A percentile compares a stretch with the other conserved stretches of the same genome.
Conservation (phyloP, 768 basidiomycete species). For the Hygrocybe coccinea region DNA sequence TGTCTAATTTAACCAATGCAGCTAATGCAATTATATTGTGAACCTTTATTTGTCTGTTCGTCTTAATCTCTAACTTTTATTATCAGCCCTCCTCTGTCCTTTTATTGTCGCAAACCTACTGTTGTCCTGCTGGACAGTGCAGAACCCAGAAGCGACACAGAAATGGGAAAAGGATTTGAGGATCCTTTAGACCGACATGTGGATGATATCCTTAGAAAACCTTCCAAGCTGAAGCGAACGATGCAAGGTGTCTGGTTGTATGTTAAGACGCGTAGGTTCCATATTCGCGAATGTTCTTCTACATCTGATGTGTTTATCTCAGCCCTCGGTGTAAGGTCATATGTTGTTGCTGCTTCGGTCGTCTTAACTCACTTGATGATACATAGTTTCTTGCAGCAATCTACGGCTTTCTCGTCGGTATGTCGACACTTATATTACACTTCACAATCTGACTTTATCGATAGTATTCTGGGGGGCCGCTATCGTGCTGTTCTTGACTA, state of each 20-base stretch:
- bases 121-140: slow-evolving; percentile 46
- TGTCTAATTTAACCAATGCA: slow-evolving; percentile 72
- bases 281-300: background rate
- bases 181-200: slow-evolving; percentile 70
- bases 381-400: slow-evolving; percentile 57
- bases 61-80: background rate
- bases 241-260: slow-evolving; percentile 76
- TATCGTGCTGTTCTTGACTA: slow-evolving; percentile 66
- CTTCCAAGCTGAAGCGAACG: slow-evolving; percentile 53
- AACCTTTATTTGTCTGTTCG: slow-evolving; percentile 6
- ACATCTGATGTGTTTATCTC: slow-evolving; percentile 3
- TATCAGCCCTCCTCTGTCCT: slow-evolving; percentile 59
- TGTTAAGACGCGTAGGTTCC: slow-evolving; percentile 68
- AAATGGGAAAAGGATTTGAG: slow-evolving; percentile 30
- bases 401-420: slow-evolving; percentile 72
- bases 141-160: slow-evolving; percentile 27
- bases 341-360: background rate
- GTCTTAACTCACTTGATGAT: background rate
- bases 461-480: slow-evolving; percentile 84
- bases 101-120: slow-evolving; percentile 67
- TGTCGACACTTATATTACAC: slow-evolving; percentile 13
- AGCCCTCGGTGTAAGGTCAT: slow-evolving; percentile 61
- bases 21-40: slow-evolving; percentile 73
- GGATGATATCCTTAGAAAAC: slow-evolving; percentile 63
- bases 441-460: slow-evolving; percentile 3